Evolutionary conservation across 2,329 filamentous ascomycete genomes (phyloP).

Genomic region (Alternaria sp.): DNA sequence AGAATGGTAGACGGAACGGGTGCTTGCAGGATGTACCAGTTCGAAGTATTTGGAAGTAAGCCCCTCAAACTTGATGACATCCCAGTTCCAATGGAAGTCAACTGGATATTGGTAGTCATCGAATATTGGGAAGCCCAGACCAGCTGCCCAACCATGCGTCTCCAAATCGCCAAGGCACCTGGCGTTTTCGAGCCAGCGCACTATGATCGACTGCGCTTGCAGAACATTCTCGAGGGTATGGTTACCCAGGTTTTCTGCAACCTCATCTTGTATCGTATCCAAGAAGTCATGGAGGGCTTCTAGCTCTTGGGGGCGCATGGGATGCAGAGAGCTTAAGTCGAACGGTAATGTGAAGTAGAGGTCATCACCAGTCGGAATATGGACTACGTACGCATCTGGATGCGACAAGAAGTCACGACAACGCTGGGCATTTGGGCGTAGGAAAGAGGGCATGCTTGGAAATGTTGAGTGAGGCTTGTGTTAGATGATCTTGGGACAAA

Average conservation of each 20-base stretch:
- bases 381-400: background rate
- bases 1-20: background rate
- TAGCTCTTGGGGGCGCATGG: background rate
- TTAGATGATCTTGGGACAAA: background rate
- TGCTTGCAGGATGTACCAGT: background rate
- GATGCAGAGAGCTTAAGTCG: background rate
- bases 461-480: background rate
- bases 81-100: background rate
- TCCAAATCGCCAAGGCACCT: background rate
- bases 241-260: background rate
- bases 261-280: background rate
- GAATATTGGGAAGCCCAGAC: slow-evolving; percentile 1
- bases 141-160: background rate
- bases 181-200: background rate
- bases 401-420: background rate
- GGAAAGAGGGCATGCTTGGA: background rate
- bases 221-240: background rate
- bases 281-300: background rate
- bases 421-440: background rate
- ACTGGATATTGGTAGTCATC: background rate
- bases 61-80: background rate
- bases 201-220: background rate
- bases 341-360: slow-evolving; percentile 12
- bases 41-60: background rate
- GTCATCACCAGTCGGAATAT: background rate